Evolutionary conservation across 2,329 filamentous ascomycete species (phyloP).

Genomic region (Cladosporium sp.): DNA sequence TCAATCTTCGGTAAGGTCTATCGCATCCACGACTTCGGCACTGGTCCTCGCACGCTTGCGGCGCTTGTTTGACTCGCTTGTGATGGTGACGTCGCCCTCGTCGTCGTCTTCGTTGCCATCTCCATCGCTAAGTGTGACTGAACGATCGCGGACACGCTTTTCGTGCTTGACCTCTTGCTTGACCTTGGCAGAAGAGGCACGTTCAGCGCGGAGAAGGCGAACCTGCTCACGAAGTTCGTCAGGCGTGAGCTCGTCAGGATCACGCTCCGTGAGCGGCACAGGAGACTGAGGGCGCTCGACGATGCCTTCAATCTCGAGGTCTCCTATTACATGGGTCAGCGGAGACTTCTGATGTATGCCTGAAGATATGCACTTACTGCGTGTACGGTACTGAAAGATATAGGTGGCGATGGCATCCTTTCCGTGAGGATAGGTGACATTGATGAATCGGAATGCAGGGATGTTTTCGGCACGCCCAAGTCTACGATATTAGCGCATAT

Average conservation of each 20-base stretch:
- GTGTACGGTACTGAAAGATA: conserved; percentile 26
- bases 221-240: conserved; percentile 22
- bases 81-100: conserved; percentile 18
- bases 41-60: neutral
- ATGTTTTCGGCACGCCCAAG: neutral
- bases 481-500: neutral
- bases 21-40: neutral
- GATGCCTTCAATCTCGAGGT: conserved; percentile 27
- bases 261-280: conserved; percentile 23
- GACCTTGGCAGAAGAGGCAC: neutral
- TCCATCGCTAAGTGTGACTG: neutral
- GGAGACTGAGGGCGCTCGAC: conserved; percentile 22
- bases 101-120: conserved; percentile 7
- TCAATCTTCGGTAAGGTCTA: neutral
- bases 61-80: neutral
- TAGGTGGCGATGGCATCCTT: conserved; percentile 18
- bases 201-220: conserved; percentile 15
- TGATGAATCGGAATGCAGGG: neutral
- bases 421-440: conserved; percentile 18
- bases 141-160: conserved; percentile 19
- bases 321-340: conserved; percentile 13
- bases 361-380: conserved; percentile 15
- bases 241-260: conserved; percentile 20
- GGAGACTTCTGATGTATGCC: too few relatives aligned
- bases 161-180: conserved; percentile 12